These are phyloP conservation scores for Pelargonium australe DNA, from an alignment of 441 rosid genomes.

Conservation along the genomic window DNA sequence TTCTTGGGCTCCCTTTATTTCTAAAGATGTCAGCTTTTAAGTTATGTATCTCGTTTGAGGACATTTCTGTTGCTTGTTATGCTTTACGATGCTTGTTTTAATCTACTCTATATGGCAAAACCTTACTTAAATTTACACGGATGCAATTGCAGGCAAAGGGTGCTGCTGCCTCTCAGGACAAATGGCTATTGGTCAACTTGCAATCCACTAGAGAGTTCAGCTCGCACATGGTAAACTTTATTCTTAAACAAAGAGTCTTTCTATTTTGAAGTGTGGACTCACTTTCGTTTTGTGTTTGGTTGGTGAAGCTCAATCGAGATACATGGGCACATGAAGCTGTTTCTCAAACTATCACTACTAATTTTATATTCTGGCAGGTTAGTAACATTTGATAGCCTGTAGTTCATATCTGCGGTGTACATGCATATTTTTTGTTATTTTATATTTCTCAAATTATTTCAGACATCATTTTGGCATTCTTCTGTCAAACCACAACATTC, in stretches of 20 bases:
- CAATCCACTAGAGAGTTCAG: constrained; percentile 88
- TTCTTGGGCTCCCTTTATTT: too few species aligned
- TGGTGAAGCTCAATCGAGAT: constrained; percentile 85
- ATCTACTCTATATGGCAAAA: not conserved
- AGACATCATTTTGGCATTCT: not conserved
- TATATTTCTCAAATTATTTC: not conserved
- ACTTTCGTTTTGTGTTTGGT: constrained; percentile 15
- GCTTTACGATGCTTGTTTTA: not conserved
- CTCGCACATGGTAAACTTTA: constrained; percentile 75
- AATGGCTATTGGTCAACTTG: constrained; percentile 91
- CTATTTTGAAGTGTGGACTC: constrained; percentile 7
- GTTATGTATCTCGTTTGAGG: not conserved
- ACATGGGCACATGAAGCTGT: constrained; percentile 97
- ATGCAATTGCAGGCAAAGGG: constrained; percentile 56
- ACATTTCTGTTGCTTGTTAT: not conserved
- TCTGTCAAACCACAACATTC: not conserved
- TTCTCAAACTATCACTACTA: constrained; percentile 70
- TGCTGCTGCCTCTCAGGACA: constrained; percentile 61
- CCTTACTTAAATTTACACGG: not conserved
- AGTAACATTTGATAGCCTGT: constrained; percentile 11
- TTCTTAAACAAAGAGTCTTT: not conserved
- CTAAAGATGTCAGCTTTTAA: too few species aligned
- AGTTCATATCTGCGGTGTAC: not conserved
- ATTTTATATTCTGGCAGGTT: constrained; percentile 97
- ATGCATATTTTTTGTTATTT: not conserved